Evolutionary conservation across 306 rosid species (phyloP).

Genomic region (Carpinus fangiana): DNA sequence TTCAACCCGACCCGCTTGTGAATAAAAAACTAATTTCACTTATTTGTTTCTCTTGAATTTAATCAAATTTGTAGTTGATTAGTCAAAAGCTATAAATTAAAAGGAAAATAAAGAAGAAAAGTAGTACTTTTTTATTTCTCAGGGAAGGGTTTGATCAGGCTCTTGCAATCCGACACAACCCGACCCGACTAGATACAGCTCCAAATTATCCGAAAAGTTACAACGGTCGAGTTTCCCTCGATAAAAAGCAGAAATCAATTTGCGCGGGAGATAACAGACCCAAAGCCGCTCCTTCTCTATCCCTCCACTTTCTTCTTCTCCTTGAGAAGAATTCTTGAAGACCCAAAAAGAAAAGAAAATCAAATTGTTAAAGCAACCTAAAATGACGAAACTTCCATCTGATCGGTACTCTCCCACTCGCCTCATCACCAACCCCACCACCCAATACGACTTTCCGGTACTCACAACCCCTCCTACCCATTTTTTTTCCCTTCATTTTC

Average conservation of each 20-base stretch:
- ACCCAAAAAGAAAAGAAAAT: background rate
- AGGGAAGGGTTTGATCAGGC: background rate
- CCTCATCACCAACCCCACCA: constrained; percentile 47
- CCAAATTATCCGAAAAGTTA: constrained; percentile 1
- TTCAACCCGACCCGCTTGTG: too few relatives aligned
- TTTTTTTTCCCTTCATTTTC: background rate
- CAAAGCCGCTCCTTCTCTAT: background rate
- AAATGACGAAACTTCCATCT: constrained; percentile 56
- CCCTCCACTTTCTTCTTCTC: background rate
- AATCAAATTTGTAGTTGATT: too few relatives aligned
- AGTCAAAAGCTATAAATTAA: too few relatives aligned
- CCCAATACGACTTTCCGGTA: constrained; percentile 67
- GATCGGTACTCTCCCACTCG: constrained; percentile 79
- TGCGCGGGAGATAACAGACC: background rate
- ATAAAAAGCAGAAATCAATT: background rate
- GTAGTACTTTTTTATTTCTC: too few relatives aligned
- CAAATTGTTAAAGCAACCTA: background rate
- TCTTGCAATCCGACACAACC: background rate
- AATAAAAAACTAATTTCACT: too few relatives aligned
- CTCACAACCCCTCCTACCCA: background rate
- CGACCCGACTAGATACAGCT: background rate
- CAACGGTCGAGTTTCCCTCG: constrained; percentile 17
- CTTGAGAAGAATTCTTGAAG: background rate
- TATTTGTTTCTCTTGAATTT: too few relatives aligned
- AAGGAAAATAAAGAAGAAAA: too few relatives aligned